phyloP scores from a whole-genome alignment of 257 asterid genomes.

The Solanum tarijense region DNA sequence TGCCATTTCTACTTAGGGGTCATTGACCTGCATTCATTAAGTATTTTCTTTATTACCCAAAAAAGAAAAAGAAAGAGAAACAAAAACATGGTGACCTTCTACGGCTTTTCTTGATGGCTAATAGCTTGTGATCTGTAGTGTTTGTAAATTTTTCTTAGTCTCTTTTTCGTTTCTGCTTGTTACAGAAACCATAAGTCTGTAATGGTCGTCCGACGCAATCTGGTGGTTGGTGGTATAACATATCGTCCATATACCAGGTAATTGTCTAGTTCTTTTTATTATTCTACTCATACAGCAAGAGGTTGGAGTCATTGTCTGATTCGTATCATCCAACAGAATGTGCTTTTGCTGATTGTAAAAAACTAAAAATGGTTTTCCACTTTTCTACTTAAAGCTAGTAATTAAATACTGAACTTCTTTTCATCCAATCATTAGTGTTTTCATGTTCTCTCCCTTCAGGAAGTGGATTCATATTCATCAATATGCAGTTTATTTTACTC shows the following conservation, averaged over 20 bases:
- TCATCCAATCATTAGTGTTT: background rate
- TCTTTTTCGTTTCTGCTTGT: slow-evolving; percentile 10
- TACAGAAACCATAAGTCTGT: slow-evolving; percentile 93
- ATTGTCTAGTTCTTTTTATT: slow-evolving; percentile 3
- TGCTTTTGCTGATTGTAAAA: background rate
- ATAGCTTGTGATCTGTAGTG: background rate
- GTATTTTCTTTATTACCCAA: background rate
- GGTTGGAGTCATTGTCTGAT: background rate
- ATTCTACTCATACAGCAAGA: background rate
- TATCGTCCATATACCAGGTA: slow-evolving; percentile 90
- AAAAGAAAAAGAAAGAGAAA: background rate
- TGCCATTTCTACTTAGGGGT: background rate
- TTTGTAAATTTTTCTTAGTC: background rate
- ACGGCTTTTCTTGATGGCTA: background rate
- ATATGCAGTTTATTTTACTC: background rate
- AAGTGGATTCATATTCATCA: background rate
- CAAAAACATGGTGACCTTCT: background rate
- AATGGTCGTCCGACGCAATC: slow-evolving; percentile 73
- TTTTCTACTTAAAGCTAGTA: background rate
- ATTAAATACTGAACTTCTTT: background rate
- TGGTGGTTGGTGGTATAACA: slow-evolving; percentile 97
- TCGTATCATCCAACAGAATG: background rate
- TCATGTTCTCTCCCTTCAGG: background rate
- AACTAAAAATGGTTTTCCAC: background rate
- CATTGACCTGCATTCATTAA: background rate